Evolutionary conservation across 2,329 filamentous ascomycete species (phyloP), one percentile per base, ranked within the genome.

Genomic region (Xylariaceae sp.): DNA sequence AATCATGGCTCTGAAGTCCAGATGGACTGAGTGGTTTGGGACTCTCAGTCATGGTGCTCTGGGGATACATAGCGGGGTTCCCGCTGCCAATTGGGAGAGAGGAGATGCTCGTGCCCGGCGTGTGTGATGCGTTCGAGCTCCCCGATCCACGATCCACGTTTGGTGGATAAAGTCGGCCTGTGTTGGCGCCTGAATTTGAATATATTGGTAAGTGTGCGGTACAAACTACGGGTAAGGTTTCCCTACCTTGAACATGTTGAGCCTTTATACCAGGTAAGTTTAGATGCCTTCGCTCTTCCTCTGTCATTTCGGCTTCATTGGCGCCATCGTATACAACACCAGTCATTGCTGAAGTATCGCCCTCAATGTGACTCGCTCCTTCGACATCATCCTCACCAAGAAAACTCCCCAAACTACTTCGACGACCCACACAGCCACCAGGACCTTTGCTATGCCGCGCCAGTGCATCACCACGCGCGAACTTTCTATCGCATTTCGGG

Each of bases 361-460:
- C 76, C 50, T 78, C 77, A 18, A 72, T 63, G 40, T 69, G 70
- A 43, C 79, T 79, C 18, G 79, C 74, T 18, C 81, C 84, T 48
- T 83, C 81, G 56, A 86, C 80, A 45, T 95, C 90, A 51, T 93
- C 91, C 37, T 92, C 89, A 18, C 89, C 87, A 23, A 85, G 89
- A 72, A 92, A 96, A 70, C 88, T 88, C 43, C 89, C 88, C 82
- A 92, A 88, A 67, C 93, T 97, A 40, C 91, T 88, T 62, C 95
- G 84, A 54, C 95, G 86, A 54, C 95, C 95, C 12, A 96, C 95
- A 75, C 95, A 99, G 46, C 95, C 95, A 51, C 95, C 95, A 51
- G 93, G 90, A 32, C 95, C 95, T 75, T 98, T 98, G 71, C 91
- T 96, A 72, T 99, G 95, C 57, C 95, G 86, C 44, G 95, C 95